These are phyloP conservation scores for Colletotrichum euphorbiae DNA, from an alignment of 2,329 filamentous ascomycete genomes.

Conservation along the genomic window DNA sequence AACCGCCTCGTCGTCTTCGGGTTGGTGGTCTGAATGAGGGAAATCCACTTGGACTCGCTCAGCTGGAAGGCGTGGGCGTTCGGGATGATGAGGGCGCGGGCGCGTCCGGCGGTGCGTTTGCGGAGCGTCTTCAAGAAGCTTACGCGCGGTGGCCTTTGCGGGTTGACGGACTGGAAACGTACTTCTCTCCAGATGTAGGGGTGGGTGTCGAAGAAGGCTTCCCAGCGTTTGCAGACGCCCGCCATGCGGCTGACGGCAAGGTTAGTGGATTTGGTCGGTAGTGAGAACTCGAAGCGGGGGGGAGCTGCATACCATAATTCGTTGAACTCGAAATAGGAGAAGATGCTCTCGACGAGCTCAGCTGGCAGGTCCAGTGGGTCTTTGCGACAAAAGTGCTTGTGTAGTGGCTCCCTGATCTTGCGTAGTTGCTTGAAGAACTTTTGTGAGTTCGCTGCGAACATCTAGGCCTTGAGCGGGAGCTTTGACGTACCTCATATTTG, in stretches of 20 bases:
- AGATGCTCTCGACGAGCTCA: conserved; percentile 52
- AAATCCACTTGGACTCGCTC: conserved; percentile 35
- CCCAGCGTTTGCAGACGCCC: conserved; percentile 39
- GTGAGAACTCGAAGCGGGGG: not conserved
- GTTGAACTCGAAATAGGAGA: conserved; percentile 49
- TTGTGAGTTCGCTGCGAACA: not conserved
- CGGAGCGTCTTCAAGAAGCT: conserved; percentile 32
- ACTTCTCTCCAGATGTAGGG: conserved; percentile 38
- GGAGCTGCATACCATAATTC: conserved; percentile 33
- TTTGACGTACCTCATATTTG: conserved; percentile 49
- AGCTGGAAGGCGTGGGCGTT: conserved; percentile 34
- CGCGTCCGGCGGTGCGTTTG: conserved; percentile 32
- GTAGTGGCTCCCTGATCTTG: conserved; percentile 50
- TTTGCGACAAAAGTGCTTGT: conserved; percentile 47
- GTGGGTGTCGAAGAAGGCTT: conserved; percentile 34
- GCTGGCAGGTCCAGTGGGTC: conserved; percentile 52
- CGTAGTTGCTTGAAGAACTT: conserved; percentile 48
- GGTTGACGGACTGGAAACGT: conserved; percentile 23
- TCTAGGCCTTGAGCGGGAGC: not conserved
- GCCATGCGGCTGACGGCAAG: conserved; percentile 15
- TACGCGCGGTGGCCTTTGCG: conserved; percentile 23
- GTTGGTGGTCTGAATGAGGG: conserved; percentile 37
- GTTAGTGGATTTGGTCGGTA: not conserved
- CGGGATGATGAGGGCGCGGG: conserved; percentile 33
- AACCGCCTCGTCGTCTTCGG: conserved; percentile 33